These are phyloP conservation scores for Penicillium desertorum DNA, from an alignment of 495 filamentous ascomycete genomes.

Conservation along the genomic window DNA sequence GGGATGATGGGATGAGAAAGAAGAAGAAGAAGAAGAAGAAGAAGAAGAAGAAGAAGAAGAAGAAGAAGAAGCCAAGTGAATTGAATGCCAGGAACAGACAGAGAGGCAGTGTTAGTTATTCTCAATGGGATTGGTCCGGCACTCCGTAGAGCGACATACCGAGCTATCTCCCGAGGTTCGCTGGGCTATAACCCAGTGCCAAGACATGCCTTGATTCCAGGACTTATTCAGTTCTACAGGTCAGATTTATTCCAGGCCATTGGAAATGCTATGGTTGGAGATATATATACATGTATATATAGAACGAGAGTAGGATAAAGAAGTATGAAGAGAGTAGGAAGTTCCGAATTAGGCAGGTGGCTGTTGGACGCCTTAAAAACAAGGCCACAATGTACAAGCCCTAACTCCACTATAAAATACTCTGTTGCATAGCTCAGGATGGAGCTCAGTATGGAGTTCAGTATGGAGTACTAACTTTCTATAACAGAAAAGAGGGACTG, in stretches of 20 bases:
- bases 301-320: not conserved
- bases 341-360: not conserved
- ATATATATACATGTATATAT: not conserved
- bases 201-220: constrained; percentile 44
- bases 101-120: not conserved
- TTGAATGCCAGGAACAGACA: no score
- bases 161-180: not conserved
- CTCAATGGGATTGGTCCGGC: not conserved
- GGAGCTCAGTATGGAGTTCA: no score
- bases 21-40: no score
- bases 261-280: not conserved
- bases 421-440: no score
- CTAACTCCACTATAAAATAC: not conserved
- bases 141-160: not conserved
- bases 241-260: not conserved
- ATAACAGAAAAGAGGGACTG: not conserved
- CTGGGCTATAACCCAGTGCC: constrained; percentile 18
- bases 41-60: no score
- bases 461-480: not conserved
- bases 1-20: no score
- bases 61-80: no score
- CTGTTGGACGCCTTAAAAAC: not conserved
- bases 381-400: not conserved
- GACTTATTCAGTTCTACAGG: constrained; percentile 23
- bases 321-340: not conserved